Evolutionary conservation across 148 eudicot genomes (phyloP).

Genomic region (Chenopodium suecicum): DNA sequence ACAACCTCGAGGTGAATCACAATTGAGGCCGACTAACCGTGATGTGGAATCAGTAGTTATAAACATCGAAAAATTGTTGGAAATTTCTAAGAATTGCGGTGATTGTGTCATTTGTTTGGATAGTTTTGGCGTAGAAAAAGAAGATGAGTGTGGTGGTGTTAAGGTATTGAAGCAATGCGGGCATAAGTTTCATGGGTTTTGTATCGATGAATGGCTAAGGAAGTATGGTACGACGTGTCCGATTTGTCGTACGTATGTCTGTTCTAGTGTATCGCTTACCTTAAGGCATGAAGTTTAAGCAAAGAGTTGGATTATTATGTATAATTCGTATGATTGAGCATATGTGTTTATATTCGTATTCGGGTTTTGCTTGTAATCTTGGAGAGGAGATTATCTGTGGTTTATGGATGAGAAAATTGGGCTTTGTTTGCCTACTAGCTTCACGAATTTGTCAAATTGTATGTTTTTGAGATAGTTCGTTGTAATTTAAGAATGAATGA

Average conservation of each 20-base stretch:
- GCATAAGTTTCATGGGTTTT: slow-evolving; percentile 6
- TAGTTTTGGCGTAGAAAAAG: background rate
- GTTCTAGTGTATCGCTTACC: too few relatives aligned
- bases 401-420: too few relatives aligned
- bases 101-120: slow-evolving; percentile 7
- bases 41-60: background rate
- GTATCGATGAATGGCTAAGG: background rate
- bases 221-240: background rate
- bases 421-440: too few relatives aligned
- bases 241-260: background rate
- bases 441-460: too few relatives aligned
- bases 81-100: background rate
- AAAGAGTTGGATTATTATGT: too few relatives aligned
- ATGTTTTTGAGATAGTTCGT: too few relatives aligned
- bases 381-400: too few relatives aligned
- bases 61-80: background rate
- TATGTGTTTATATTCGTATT: too few relatives aligned
- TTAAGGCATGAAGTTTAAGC: too few relatives aligned
- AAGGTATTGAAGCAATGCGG: slow-evolving; percentile 6
- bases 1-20: background rate
- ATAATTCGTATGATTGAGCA: too few relatives aligned
- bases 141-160: background rate
- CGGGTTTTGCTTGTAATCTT: too few relatives aligned
- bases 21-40: background rate
- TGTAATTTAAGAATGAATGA: too few relatives aligned